A percentile compares a stretch with the other conserved stretches of the same genome.
Conservation (phyloP, 306 rosid species). For the Cucumis sativus region DNA sequence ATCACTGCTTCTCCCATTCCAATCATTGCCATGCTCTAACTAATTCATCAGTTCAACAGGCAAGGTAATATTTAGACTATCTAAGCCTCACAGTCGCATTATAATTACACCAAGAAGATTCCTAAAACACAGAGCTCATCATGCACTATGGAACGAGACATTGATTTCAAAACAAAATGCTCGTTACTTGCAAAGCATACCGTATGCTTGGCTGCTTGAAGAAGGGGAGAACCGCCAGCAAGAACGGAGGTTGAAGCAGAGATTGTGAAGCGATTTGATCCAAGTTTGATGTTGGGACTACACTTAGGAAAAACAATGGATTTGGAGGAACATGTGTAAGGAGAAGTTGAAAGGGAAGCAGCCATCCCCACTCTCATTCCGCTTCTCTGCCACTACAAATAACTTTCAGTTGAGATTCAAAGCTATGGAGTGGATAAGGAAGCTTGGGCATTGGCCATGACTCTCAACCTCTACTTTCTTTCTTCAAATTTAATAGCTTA, state of each 20-base stretch:
- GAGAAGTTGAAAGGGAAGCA: slow-evolving; percentile 4
- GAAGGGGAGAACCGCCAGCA: slow-evolving; percentile 56
- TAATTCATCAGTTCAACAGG: neutral
- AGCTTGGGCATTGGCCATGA: neutral
- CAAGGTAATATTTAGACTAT: neutral
- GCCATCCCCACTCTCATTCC: slow-evolving; percentile 8
- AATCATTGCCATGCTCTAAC: neutral
- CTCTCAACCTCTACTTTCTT: too few relatives aligned
- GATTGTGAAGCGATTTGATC: slow-evolving; percentile 17
- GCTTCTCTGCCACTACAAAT: neutral
- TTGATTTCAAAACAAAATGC: neutral
- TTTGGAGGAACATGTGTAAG: neutral
- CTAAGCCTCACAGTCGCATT: neutral
- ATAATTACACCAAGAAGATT: neutral
- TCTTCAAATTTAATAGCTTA: too few relatives aligned
- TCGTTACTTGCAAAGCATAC: slow-evolving; percentile 14
- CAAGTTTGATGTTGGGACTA: neutral
- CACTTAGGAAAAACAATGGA: neutral
- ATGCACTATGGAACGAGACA: neutral
- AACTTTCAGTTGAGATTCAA: neutral
- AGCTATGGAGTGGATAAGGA: neutral
- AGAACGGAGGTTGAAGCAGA: slow-evolving; percentile 50
- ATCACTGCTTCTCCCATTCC: neutral
- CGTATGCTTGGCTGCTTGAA: slow-evolving; percentile 69
- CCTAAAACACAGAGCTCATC: neutral